These are phyloP conservation scores for Fraxinus excelsior DNA, from an alignment of 257 asterid genomes.

Conservation along the genomic window DNA sequence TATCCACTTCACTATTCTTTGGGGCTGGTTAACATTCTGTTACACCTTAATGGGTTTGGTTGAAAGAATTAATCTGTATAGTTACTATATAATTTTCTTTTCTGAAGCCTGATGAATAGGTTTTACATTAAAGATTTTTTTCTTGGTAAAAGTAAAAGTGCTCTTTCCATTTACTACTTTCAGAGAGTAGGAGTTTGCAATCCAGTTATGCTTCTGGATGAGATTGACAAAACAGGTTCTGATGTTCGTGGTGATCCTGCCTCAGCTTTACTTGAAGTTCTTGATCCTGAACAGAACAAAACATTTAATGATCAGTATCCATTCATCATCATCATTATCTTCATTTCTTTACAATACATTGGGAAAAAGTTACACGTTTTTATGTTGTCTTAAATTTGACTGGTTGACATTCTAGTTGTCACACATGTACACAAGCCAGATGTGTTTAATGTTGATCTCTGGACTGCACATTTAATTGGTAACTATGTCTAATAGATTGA, in stretches of 20 bases:
- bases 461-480: not conserved
- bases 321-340: constrained; percentile 21
- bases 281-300: constrained; percentile 97
- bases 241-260: constrained; percentile 99
- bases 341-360: not conserved
- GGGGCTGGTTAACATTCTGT: not conserved
- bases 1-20: not conserved
- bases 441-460: not conserved
- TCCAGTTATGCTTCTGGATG: constrained; percentile 98
- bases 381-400: not conserved
- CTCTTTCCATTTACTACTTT: constrained; percentile 31
- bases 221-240: constrained; percentile 98
- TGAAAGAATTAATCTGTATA: constrained; percentile 14
- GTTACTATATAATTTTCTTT: constrained; percentile 1
- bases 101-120: not conserved
- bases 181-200: constrained; percentile 93
- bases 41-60: constrained; percentile 11
- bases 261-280: constrained; percentile 96
- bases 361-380: not conserved
- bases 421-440: not conserved
- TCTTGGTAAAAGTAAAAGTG: constrained; percentile 11
- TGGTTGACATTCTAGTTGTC: not conserved
- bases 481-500: not conserved
- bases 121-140: not conserved
- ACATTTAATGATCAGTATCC: constrained; percentile 99